phyloP scores from a whole-genome alignment of 768 basidiomycete species.

The Kwoniella pini region DNA sequence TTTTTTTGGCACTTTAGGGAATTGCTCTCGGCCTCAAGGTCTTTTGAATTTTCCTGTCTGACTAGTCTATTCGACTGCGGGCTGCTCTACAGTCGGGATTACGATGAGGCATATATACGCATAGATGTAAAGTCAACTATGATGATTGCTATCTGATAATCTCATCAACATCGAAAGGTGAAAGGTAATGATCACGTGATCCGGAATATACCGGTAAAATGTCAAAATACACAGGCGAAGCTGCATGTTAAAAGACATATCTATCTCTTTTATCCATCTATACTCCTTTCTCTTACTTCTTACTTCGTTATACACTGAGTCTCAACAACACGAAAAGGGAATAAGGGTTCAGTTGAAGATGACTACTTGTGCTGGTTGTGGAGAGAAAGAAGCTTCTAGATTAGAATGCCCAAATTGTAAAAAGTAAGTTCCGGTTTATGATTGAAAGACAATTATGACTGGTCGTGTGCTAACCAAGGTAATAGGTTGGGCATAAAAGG shows the following conservation, averaged over 20 bases:
- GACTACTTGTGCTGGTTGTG: conserved; percentile 52
- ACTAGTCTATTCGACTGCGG: too few species aligned
- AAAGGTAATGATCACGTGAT: not conserved
- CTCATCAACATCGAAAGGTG: not conserved
- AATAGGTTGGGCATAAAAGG: conserved; percentile 55
- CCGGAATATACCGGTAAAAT: conserved; percentile 10
- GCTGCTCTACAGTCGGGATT: too few species aligned
- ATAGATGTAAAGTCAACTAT: too few species aligned
- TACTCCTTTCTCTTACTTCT: not conserved
- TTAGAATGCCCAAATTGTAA: conserved; percentile 92
- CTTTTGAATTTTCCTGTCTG: too few species aligned
- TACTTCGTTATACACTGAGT: not conserved
- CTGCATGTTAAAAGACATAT: not conserved
- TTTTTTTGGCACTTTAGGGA: too few species aligned
- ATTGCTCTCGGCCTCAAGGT: too few species aligned
- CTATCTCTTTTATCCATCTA: conserved; percentile 1
- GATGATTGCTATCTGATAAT: not conserved
- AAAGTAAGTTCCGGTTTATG: conserved; percentile 64
- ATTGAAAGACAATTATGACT: not conserved
- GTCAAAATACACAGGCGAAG: not conserved
- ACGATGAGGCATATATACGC: not conserved
- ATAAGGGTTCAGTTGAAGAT: conserved; percentile 17
- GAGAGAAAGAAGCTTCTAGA: conserved; percentile 78
- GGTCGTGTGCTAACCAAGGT: conserved; percentile 5
- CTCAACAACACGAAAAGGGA: not conserved